Evolutionary conservation across 768 basidiomycete genomes (phyloP).

Genomic region (Pulveroboletus sp.): DNA sequence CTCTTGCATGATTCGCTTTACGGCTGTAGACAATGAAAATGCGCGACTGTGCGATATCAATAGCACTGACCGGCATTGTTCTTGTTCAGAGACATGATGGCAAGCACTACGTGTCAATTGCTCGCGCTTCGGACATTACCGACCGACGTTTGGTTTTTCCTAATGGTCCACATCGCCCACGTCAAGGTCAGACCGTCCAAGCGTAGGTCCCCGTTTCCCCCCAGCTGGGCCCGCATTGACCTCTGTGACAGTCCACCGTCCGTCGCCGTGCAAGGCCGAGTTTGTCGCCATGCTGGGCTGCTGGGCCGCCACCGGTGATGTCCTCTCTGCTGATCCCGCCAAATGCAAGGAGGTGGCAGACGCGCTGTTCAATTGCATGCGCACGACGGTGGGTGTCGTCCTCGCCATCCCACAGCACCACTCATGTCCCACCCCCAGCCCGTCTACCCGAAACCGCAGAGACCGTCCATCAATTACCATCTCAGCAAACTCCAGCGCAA

Average conservation of each 20-base stretch:
- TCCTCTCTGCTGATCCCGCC: conserved; percentile 43
- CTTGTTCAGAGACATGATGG: conserved; percentile 61
- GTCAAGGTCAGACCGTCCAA: conserved; percentile 80
- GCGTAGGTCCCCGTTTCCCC: conserved; percentile 36
- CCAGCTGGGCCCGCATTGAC: neutral
- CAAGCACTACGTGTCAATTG: too few relatives aligned
- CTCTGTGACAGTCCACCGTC: conserved; percentile 7
- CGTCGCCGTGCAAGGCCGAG: conserved; percentile 38
- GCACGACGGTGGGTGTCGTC: conserved; percentile 64
- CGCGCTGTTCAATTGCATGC: conserved; percentile 77
- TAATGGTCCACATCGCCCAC: conserved; percentile 68
- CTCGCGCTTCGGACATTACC: conserved; percentile 13
- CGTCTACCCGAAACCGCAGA: conserved; percentile 61
- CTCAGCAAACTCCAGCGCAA: conserved; percentile 76
- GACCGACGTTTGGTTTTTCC: conserved; percentile 1
- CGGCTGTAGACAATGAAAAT: conserved; percentile 50
- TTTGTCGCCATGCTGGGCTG: conserved; percentile 80
- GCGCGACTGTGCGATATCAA: neutral
- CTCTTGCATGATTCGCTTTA: conserved; percentile 97
- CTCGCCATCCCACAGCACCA: neutral
- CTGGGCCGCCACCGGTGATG: conserved; percentile 75
- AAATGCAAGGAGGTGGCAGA: conserved; percentile 60
- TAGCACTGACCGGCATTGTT: conserved; percentile 74
- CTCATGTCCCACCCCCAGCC: conserved; percentile 44
- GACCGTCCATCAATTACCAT: conserved; percentile 87